Percentiles rank a stretch among this genome's conserved stretches.
phyloP scores from a whole-genome alignment of 192 early-diverging fungal genomes.

The Chytriomyces sp. region DNA sequence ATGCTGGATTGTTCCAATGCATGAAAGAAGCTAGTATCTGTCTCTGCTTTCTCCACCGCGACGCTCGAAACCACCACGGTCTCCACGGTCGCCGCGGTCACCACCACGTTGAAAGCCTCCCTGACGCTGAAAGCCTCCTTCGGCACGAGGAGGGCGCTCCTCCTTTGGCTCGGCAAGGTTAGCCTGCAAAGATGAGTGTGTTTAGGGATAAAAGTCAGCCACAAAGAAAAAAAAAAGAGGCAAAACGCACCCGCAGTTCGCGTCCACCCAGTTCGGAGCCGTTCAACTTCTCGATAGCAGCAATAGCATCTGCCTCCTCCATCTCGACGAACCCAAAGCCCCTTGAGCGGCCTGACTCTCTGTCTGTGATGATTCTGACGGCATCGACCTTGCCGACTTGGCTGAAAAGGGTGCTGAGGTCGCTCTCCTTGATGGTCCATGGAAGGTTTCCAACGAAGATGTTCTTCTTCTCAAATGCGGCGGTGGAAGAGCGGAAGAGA shows the following conservation, averaged over 20 bases:
- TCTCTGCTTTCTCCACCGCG: conserved; percentile 9
- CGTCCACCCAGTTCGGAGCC: conserved; percentile 44
- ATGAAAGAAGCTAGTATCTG: conserved; percentile 9
- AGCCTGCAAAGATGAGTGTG: conserved; percentile 2
- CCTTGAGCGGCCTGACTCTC: conserved; percentile 69
- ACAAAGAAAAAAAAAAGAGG: conserved; percentile 16
- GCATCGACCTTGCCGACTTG: conserved; percentile 69
- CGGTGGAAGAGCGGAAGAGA: neutral
- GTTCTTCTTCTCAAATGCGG: conserved; percentile 38
- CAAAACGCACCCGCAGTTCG: conserved; percentile 36
- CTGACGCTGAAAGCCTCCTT: neutral
- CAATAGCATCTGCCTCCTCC: conserved; percentile 39
- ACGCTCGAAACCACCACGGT: conserved; percentile 18
- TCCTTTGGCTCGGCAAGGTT: conserved; percentile 15
- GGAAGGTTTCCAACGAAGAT: conserved; percentile 76
- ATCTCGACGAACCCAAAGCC: conserved; percentile 64
- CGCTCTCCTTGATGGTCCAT: conserved; percentile 65
- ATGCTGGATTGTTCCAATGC: neutral
- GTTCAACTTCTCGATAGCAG: conserved; percentile 44
- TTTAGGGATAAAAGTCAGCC: neutral
- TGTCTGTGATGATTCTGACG: conserved; percentile 74
- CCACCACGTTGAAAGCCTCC: conserved; percentile 24
- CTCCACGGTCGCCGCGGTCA: neutral
- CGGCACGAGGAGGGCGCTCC: neutral
- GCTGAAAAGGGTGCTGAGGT: conserved; percentile 61